Evolutionary conservation across 1,139 yeast species (phyloP), one percentile per base, ranked within the genome.

Genomic region (Pichia sp.): DNA sequence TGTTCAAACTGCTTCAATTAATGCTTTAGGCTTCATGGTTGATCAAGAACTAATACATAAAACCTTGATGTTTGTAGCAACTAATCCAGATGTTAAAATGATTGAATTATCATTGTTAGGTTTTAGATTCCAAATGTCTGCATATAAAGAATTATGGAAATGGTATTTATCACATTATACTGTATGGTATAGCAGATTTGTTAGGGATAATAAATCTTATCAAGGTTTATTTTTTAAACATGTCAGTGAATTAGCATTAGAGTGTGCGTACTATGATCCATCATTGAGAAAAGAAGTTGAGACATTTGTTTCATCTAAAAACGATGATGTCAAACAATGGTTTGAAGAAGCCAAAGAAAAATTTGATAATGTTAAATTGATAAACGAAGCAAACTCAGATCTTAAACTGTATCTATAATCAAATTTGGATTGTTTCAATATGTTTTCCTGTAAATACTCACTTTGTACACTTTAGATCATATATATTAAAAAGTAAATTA

Each of bases 71-170:
- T 80, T 74, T 54, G 73, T 80, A 12, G 60, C 65, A 51, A 72
- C 74, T 39, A 80, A 80, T 55, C 71, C 78, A 45, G 82, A 77
- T 51, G 67, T 75, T 4, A 68, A 68, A 37, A 62, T 75, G 56
- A 71, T 79, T 37, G 87, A 79, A 55, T 58, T 74, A 43, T 78
- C 76, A 0, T 61, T 81, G 16, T 57, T 78, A 37, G 87, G 87
- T 4, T 66, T 76, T 25, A 60, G 63, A 40, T 64, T 61, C 47
- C 66, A 63, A 47, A 58, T 56, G 45, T 52, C 55, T 22, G 48
- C 55, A 10, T 54, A 50, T 41, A 40, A 49, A 25, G 50, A 51
- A 33, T 41, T 80, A 6, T 80, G 80, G 76, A 62, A 68, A 11
- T 80, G 86, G 85, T 80, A 71, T 58, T 63, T 57, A 34, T 57